Evolutionary conservation across 2,329 filamentous ascomycete genomes (phyloP), one percentile per base, ranked within the genome.

Genomic region (Calonectria crousiana): DNA sequence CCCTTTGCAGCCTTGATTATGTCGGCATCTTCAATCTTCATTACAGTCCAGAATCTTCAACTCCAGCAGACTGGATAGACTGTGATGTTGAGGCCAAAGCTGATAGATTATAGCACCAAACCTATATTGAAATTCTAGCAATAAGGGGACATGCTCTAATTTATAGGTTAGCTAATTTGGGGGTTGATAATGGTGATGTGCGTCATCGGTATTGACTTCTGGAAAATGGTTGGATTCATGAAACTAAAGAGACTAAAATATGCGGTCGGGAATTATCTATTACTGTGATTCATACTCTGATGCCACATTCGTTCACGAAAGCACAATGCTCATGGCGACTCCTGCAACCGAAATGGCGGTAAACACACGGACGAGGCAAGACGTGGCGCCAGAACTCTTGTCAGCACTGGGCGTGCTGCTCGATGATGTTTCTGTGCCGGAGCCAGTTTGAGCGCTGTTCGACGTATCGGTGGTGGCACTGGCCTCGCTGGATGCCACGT

Each of bases 341-440:
- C 67, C 34, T 23, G 67, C 74, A 16, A 69, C 41, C 38, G 53
- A n/a, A 20, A 74, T 20, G 2, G 64, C 67, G 1, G 41, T 23
- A 18, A 71, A 6, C 8, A 58, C 32, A 16, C 62, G 38, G 5
- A 16, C 34, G 36, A 32, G 11, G 18, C 28, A 34, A 8, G 71
- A 69, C 28, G 58, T 18, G 10, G 49, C 74, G 2, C 23, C 49
- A 14, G 74, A 75, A 47, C 64, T 60, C n/a, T 28, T 36, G 26
- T 67, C 44, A 28, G 67, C 52, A 5, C 30, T 65, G 2, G 66
- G 32, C 10, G 36, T 34, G n/a, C 47, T 62, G 36, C 47, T 71
- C 18, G 62, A 68, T n/a, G n/a, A 23, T 23, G 44, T 9, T 1
- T 16, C 28, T 16, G 58, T 71, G 32, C 26, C 41, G 4, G 30